A percentile compares a stretch with the other conserved stretches of the same genome.
Evolutionary conservation across 768 basidiomycete genomes (phyloP).

Genomic region (Tylopilus intermedius): DNA sequence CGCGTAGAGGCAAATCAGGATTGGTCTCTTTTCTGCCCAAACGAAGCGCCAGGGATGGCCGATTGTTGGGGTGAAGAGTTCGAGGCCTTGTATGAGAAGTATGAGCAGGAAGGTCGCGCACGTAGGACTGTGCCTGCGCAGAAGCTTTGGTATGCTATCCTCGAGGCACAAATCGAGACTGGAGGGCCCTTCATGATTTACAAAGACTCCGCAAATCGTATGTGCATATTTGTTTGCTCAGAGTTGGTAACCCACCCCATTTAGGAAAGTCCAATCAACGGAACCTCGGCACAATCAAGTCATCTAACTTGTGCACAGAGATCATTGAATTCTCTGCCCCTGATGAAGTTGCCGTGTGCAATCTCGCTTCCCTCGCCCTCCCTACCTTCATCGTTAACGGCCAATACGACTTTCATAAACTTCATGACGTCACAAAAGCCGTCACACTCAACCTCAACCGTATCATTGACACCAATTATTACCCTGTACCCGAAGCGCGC

Average conservation of each 20-base stretch:
- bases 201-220: constrained; percentile 93
- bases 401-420: constrained; percentile 87
- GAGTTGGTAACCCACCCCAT: not conserved
- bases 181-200: constrained; percentile 99
- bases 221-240: constrained; percentile 24
- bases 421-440: constrained; percentile 92
- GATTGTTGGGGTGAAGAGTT: constrained; percentile 92
- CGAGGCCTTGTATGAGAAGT: constrained; percentile 76
- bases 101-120: constrained; percentile 86
- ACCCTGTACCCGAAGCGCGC: constrained; percentile 87
- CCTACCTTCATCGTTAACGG: constrained; percentile 84
- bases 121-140: constrained; percentile 86
- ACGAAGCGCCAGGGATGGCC: constrained; percentile 85
- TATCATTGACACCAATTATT: constrained; percentile 93
- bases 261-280: constrained; percentile 97
- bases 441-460: constrained; percentile 90
- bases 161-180: constrained; percentile 97
- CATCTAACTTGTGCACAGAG: constrained; percentile 97
- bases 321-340: constrained; percentile 98
- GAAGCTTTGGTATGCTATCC: constrained; percentile 96
- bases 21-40: constrained; percentile 98
- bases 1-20: constrained; percentile 85
- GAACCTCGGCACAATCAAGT: constrained; percentile 98
- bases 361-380: constrained; percentile 93
- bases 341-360: constrained; percentile 97